Evolutionary conservation across 2,329 filamentous ascomycete genomes (phyloP), one percentile per base, ranked within the genome.

Genomic region (Pseudopithomyces maydicus): DNA sequence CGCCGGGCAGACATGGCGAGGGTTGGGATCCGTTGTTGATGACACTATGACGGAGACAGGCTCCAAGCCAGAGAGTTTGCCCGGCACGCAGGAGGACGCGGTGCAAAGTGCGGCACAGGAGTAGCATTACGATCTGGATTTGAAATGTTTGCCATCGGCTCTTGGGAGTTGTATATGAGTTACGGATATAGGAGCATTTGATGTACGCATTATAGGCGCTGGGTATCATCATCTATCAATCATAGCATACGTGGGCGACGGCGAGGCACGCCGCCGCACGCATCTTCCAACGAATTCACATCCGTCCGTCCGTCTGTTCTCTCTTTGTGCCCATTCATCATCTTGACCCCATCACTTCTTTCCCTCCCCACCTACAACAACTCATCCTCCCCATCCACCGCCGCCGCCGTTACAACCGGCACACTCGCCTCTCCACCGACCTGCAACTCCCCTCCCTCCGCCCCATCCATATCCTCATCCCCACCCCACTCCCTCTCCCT

Each of bases 1-100:
- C 6, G 79, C 72, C 0, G 79, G 80, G 2, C 60, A 60, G 33
- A 58, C 53, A 1, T 82, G 80, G 80, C 65, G 74, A 11, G 75
- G 72, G 0, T 52, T 76, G 58, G 72, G 73, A 3, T 66, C 63
- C 35, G 52, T 51, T 20, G 56, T 48, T 17, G 54, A 55, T 17
- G 54, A 55, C 12, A 33, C 12, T 14, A 36, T 10, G 6, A 32
- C 29, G 23, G 55, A 48, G 17, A 41, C 41, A 12, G 54, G 39
- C 35, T 29, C n/a, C 2, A 41, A 52, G 47, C 7, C 42, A 7
- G 26, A 41, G 15, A 58, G 52, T 38, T 3, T 29, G 15, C 10
- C 33, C 6, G 39, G 35, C 32, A 46, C 47, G 11, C 35, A 36
- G 26, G 47, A 55, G 8, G 44, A 44, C n/a, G n/a, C n/a, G 45